phyloP scores from a whole-genome alignment of 2,329 filamentous ascomycete genomes.

The Scorias spongiosa region DNA sequence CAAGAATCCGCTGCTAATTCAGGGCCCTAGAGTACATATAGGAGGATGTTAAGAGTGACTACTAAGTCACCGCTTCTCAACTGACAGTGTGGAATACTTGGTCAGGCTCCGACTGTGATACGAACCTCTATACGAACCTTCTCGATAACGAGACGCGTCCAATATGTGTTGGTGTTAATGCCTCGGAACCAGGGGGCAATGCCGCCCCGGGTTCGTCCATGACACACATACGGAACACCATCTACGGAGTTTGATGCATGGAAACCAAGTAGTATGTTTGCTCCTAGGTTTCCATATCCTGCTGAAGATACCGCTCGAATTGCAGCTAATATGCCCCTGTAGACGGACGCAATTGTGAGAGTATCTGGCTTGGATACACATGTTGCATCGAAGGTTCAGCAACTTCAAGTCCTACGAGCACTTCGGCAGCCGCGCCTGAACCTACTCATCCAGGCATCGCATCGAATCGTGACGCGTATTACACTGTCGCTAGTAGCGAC shows the following conservation, averaged over 20 bases:
- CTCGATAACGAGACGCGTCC: not conserved
- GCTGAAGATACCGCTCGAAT: not conserved
- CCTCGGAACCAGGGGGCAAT: no score
- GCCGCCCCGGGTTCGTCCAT: no score
- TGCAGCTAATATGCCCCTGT: not conserved
- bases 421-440: no score
- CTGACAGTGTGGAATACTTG: not conserved
- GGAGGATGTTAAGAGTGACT: not conserved
- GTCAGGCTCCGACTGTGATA: not conserved
- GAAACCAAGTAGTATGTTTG: slow-evolving; percentile 1
- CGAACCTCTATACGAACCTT: not conserved
- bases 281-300: not conserved
- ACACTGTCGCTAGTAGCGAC: slow-evolving; percentile 1
- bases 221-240: slow-evolving; percentile 1
- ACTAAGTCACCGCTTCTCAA: not conserved
- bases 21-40: not conserved
- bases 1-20: no score
- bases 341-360: not conserved
- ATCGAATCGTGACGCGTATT: slow-evolving; percentile 2
- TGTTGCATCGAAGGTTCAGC: not conserved
- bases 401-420: not conserved
- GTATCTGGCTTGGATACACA: not conserved
- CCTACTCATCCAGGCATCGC: slow-evolving; percentile 2
- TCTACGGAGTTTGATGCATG: slow-evolving; percentile 1
- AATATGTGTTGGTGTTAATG: not conserved